Conservation (phyloP, 176 grass and related monocot species). For the Otatea glauca region DNA sequence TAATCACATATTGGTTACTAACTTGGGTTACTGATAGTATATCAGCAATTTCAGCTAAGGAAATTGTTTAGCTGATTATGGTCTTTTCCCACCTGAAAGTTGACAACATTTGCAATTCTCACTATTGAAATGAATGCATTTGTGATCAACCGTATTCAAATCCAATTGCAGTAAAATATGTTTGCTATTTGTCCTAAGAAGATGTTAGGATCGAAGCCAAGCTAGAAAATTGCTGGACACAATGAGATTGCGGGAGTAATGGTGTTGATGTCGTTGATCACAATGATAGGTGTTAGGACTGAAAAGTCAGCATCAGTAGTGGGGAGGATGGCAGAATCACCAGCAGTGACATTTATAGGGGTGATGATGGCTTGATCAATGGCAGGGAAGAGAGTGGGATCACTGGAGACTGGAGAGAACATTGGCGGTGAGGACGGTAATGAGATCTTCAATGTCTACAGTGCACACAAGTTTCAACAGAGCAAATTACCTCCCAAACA, state of each 20-base stretch:
- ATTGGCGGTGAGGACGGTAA: neutral
- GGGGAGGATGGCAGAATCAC: neutral
- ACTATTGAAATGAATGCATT: neutral
- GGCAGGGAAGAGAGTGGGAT: neutral
- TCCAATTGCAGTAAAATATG: neutral
- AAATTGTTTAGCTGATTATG: neutral
- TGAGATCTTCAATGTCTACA: neutral
- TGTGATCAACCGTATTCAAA: neutral
- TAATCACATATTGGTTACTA: conserved; percentile 9
- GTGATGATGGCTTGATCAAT: neutral
- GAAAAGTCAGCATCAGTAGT: neutral
- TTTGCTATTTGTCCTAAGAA: neutral
- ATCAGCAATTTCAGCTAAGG: neutral
- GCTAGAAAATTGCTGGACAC: neutral
- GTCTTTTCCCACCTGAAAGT: neutral
- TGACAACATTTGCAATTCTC: neutral
- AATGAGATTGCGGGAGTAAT: neutral
- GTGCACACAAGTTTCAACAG: neutral
- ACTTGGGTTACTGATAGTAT: neutral
- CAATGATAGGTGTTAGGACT: neutral
- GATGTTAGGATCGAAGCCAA: neutral
- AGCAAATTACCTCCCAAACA: neutral
- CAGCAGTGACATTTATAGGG: neutral
- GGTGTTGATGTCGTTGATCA: neutral
- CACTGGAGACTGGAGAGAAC: neutral